phyloP scores from a whole-genome alignment of 768 basidiomycete species.

The Amanita molliuscula region DNA sequence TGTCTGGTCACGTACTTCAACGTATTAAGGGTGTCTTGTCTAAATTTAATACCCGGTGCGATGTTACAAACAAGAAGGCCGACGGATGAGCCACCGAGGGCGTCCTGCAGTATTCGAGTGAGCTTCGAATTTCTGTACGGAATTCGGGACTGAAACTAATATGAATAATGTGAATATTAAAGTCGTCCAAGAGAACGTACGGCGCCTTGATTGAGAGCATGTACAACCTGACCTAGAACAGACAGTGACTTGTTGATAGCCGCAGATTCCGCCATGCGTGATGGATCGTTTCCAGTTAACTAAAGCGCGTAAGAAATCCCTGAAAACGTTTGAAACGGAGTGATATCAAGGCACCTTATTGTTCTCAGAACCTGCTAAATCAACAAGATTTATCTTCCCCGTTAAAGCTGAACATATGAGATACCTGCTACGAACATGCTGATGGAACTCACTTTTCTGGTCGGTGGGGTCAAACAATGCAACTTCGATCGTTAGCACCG shows the following conservation, averaged over 20 bases:
- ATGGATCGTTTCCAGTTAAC: constrained; percentile 77
- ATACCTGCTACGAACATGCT: not conserved
- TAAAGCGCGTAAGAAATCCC: constrained; percentile 13
- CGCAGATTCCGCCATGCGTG: constrained; percentile 80
- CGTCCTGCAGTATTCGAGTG: constrained; percentile 84
- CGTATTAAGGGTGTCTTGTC: constrained; percentile 84
- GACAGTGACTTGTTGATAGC: constrained; percentile 89
- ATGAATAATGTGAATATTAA: constrained; percentile 5
- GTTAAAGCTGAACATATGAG: constrained; percentile 35
- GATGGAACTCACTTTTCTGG: constrained; percentile 37
- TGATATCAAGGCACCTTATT: constrained; percentile 46
- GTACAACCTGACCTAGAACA: constrained; percentile 80
- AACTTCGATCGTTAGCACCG: constrained; percentile 69
- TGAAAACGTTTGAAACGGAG: not conserved
- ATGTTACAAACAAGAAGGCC: constrained; percentile 82
- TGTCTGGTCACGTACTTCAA: constrained; percentile 54
- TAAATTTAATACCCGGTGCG: constrained; percentile 72
- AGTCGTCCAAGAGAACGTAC: constrained; percentile 24
- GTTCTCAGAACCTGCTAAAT: constrained; percentile 87
- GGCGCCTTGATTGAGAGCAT: constrained; percentile 68
- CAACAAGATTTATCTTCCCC: constrained; percentile 80
- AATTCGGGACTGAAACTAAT: constrained; percentile 47
- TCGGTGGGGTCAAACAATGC: constrained; percentile 42
- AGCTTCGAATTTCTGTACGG: constrained; percentile 88
- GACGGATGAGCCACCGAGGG: constrained; percentile 72